Evolutionary conservation across 2,329 filamentous ascomycete species (phyloP).

Genomic region (Aspergillus tanneri): DNA sequence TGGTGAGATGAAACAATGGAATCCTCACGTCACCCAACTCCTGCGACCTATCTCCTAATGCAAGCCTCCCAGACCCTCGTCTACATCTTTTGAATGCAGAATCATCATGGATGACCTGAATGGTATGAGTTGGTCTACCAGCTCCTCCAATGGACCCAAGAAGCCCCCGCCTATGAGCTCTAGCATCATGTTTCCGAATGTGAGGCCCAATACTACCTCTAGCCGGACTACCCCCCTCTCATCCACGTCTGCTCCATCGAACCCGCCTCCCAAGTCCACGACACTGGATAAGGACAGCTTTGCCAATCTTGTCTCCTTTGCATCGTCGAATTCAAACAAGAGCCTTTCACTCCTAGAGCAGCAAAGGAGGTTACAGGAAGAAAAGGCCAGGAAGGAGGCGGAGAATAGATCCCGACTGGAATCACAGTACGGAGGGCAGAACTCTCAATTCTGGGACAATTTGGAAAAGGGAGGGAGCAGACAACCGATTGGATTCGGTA

Average conservation of each 20-base stretch:
- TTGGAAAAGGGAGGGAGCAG: constrained; percentile 59
- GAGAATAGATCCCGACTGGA: constrained; percentile 71
- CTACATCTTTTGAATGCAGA: constrained; percentile 9
- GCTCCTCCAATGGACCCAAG: constrained; percentile 30
- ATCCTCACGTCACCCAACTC: constrained; percentile 10
- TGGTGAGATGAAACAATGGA: constrained; percentile 24
- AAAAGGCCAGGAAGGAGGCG: constrained; percentile 71
- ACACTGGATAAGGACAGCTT: constrained; percentile 56
- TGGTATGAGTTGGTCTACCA: constrained; percentile 47
- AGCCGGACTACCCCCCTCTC: constrained; percentile 47
- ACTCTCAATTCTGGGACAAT: constrained; percentile 72
- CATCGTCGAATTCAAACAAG: constrained; percentile 50
- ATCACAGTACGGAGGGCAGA: constrained; percentile 67
- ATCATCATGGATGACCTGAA: constrained; percentile 49
- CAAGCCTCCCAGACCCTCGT: constrained; percentile 21
- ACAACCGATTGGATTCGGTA: constrained; percentile 40
- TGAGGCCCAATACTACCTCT: constrained; percentile 41
- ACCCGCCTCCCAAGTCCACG: constrained; percentile 40
- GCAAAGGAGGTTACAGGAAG: constrained; percentile 70
- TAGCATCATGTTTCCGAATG: constrained; percentile 34
- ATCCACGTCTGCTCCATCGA: constrained; percentile 30
- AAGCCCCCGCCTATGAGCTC: constrained; percentile 42
- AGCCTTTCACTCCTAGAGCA: constrained; percentile 68
- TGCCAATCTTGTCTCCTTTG: constrained; percentile 63
- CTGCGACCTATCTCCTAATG: constrained; percentile 22